Percentiles rank a stretch among this genome's conserved stretches.
phyloP scores from a whole-genome alignment of 2,329 filamentous ascomycete genomes.

The Beauveria sp. region DNA sequence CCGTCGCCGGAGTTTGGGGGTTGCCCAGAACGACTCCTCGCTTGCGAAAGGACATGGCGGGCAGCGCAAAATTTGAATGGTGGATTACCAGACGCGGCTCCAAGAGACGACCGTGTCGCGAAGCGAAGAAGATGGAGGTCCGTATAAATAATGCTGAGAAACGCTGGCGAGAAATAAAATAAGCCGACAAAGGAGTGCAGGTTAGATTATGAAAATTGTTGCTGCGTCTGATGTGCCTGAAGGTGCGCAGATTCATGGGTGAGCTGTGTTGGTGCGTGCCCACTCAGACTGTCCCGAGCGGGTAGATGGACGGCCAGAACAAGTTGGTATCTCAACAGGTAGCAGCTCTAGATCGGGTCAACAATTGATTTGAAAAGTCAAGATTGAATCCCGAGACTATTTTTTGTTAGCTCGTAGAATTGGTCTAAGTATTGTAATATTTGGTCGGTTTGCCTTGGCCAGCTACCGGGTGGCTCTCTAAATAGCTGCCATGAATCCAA shows the following conservation, averaged over 20 bases:
- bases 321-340: neutral
- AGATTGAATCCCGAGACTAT: no score
- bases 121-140: neutral
- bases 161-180: neutral
- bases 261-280: neutral
- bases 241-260: neutral
- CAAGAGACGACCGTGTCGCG: neutral
- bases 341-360: no score
- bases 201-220: neutral
- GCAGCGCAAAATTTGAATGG: neutral
- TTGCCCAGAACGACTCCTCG: conserved; percentile 44
- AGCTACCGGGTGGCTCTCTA: no score
- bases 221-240: neutral
- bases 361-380: no score
- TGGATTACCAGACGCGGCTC: no score
- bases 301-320: neutral
- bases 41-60: conserved; percentile 50
- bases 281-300: neutral
- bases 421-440: no score
- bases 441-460: no score
- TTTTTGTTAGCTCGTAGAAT: no score
- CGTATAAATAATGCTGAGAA: neutral
- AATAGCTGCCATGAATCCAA: no score
- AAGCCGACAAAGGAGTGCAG: neutral
- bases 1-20: conserved; percentile 16